Percentiles rank a stretch among this genome's conserved stretches.
Conservation (phyloP, 495 filamentous ascomycete genomes). For the Astrothelium macrocarpum region DNA sequence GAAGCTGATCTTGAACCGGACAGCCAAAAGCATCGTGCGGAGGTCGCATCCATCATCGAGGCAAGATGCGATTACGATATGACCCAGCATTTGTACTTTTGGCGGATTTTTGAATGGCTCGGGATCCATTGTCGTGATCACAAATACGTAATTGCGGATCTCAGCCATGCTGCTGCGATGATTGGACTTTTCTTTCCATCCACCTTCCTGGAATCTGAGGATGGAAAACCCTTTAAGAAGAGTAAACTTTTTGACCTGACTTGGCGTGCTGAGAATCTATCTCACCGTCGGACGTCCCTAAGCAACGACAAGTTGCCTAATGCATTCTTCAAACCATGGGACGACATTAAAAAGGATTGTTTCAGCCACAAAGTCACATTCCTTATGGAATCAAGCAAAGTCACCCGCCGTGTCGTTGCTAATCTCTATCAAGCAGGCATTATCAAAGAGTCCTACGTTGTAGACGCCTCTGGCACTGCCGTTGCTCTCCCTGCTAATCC, state of each 20-base stretch:
- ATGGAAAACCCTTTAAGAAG: constrained; percentile 28
- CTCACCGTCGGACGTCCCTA: constrained; percentile 26
- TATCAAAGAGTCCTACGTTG: constrained; percentile 25
- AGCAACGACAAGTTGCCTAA: constrained; percentile 31
- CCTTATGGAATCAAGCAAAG: constrained; percentile 33
- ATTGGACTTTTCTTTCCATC: constrained; percentile 38
- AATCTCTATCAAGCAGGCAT: constrained; percentile 39
- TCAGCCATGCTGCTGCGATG: constrained; percentile 32
- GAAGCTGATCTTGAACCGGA: constrained; percentile 36
- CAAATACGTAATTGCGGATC: constrained; percentile 35
- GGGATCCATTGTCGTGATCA: constrained; percentile 28
- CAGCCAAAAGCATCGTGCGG: constrained; percentile 28
- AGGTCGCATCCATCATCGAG: constrained; percentile 30
- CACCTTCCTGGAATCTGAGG: constrained; percentile 28
- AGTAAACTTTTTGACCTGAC: constrained; percentile 32
- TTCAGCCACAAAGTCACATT: constrained; percentile 21
- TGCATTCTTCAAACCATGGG: constrained; percentile 34
- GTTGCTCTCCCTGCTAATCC: constrained; percentile 30
- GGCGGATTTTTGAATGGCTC: constrained; percentile 14
- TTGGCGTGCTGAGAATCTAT: constrained; percentile 30
- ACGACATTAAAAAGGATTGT: constrained; percentile 18
- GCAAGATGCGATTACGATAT: constrained; percentile 22
- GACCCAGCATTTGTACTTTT: constrained; percentile 4
- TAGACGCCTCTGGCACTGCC: constrained; percentile 30
- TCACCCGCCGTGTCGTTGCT: constrained; percentile 35